Base-by-base conservation (phyloP, 140 eudicot genomes). In the Stevia rebaudiana region DNA sequence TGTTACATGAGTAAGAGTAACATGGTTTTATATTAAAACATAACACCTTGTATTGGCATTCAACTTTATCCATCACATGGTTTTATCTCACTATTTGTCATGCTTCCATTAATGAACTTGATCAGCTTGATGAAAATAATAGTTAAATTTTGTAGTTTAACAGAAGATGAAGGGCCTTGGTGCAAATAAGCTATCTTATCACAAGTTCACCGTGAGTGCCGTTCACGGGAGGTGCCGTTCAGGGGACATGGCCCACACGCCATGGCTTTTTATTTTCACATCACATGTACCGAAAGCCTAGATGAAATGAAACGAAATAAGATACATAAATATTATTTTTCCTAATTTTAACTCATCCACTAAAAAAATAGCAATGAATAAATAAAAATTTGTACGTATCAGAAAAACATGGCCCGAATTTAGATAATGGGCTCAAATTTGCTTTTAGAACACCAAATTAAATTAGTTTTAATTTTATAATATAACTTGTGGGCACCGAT, bases 141-240 rank as follows among this genome's bases (percentile, higher is more conserved):
- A 23, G 53, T 48, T 47, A 35, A 5, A 21, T 19, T 17, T 42
- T 47, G 58, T 19, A 30, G 42, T 30, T 41, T 12, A n/a, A 41
- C 15, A 63, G 42, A 63, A n/a, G 2, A 72, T 13, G 60, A 54
- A 41, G 78, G 66, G 42, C 11, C 31, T 53, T 17, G 59, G 5
- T 54, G 66, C 22, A 42, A 72, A 72, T 19, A 17, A 56, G 42
- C 55, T 25, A 55, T 65, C 24, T 42, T 43, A 4, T 11, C 73
- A 73, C 68, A 12, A 50, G 73, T 8, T 73, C 12, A 21, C 73
- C 78, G 54, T 73, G 78, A 73, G 73, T 65, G n/a, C 61, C 60
- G 73, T 35, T 73, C 73, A 65, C 78, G 78, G 49, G 78, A 73
- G 31, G 13, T 65, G 61, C 46, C 62, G 46, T 46, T 46, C 76